Percentiles rank a stretch among this genome's conserved stretches.
These are phyloP conservation scores for Hordeum vulgare DNA, from an alignment of 176 grass and related monocot genomes.

Conservation along the genomic window DNA sequence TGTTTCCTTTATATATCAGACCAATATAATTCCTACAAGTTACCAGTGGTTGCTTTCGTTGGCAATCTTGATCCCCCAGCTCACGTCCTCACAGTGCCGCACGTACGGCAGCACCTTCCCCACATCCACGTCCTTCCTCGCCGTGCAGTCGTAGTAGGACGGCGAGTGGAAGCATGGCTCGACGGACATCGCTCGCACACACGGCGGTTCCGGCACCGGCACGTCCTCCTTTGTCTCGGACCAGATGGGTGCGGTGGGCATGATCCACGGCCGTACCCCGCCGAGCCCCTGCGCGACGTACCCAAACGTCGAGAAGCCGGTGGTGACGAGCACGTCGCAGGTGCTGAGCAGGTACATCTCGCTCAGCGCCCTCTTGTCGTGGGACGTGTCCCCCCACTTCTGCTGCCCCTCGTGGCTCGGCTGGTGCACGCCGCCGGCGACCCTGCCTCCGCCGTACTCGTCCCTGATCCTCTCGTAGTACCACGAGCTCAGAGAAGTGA, in stretches of 20 bases:
- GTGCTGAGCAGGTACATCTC: conserved; percentile 45
- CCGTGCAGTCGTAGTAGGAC: conserved; percentile 39
- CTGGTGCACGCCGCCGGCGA: conserved; percentile 24
- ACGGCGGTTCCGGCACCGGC: neutral
- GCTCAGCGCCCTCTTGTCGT: conserved; percentile 34
- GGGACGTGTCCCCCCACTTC: neutral
- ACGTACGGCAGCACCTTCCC: conserved; percentile 32
- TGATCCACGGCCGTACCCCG: conserved; percentile 42
- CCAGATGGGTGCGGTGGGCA: conserved; percentile 21
- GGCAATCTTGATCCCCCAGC: conserved; percentile 2
- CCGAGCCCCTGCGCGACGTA: conserved; percentile 46
- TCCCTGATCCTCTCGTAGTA: conserved; percentile 26
- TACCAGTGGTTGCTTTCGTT: neutral
- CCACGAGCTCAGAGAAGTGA: conserved; percentile 29
- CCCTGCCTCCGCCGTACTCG: conserved; percentile 9
- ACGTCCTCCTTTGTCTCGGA: neutral
- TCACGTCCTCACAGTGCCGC: conserved; percentile 43
- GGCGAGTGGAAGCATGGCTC: conserved; percentile 68
- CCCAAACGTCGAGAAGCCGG: conserved; percentile 14
- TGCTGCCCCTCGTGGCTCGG: conserved; percentile 50
- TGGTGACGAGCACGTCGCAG: conserved; percentile 31
- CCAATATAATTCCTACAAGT: neutral
- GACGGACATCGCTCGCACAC: conserved; percentile 11
- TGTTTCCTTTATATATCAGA: neutral
- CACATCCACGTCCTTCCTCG: conserved; percentile 4